Evolutionary conservation across 495 filamentous ascomycete species (phyloP), one percentile per base, ranked within the genome.

Genomic region (Opeltia flavorubescens): DNA sequence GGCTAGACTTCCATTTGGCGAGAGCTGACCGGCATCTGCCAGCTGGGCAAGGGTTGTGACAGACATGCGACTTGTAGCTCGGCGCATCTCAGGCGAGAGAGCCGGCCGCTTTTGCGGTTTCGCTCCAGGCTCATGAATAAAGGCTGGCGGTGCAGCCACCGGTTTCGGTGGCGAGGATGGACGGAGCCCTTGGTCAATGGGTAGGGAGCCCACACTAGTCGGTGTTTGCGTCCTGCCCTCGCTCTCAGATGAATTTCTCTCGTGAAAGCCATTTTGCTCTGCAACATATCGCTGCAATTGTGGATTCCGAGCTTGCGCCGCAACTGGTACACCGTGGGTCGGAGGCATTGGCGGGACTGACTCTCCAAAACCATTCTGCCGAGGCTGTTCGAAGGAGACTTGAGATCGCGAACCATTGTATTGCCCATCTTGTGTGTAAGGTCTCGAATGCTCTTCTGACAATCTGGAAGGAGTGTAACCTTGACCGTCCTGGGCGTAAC

Each of bases 11-110:
- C 53, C 57, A 11, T 48, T 50, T 31, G 59, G 53, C 3, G 61
- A 61, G 42, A 75, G 55, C 17, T 68, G 73, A 13, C 75, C 76
- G 31, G 81, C 81, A 33, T 77, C 80, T 26, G 74, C 74, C 42
- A 95, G 58, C 55, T 94, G 85, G 1, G 78, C 70, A 7, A 95
- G 69, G 13, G 89, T 95, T 4, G 77, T 80, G 47, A 76, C 68
- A 20, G 89, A 94, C 62, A 95, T 77, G 9, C 85, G 77, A 51
- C 79, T 86, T 46, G 82, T 89, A 44, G 81, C 83, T 47, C 77
- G 74, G 41, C 82, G 77, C 60, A 86, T 68, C 51, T 89, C 83
- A n/a, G 80, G 71, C 25, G 83, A 77, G 36, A 80, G 72, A 50
- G 80, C 75, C 4, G 86, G 84, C 48, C 79, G 72, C 26, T 71